These are phyloP conservation scores for Nannochloropsis oceanica DNA, from an alignment of 108 stramenopile genomes.

Conservation along the genomic window DNA sequence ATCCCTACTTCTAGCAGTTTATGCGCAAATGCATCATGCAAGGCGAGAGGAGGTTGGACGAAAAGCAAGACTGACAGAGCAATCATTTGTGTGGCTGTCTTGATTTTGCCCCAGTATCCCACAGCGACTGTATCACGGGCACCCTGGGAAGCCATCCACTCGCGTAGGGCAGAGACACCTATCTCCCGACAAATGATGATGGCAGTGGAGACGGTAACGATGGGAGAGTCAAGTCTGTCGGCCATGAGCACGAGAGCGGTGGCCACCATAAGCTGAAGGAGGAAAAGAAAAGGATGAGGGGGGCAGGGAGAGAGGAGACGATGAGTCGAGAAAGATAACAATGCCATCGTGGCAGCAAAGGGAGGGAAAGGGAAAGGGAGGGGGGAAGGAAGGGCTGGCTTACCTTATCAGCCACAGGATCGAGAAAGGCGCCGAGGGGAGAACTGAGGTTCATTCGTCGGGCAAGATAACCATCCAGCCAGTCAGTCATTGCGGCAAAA, in stretches of 20 bases:
- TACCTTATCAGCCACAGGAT: slow-evolving; percentile 89
- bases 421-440: slow-evolving; percentile 81
- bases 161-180: slow-evolving; percentile 70
- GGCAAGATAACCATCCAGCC: slow-evolving; percentile 75
- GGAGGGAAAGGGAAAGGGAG: too few relatives aligned
- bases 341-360: too few relatives aligned
- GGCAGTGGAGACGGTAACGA: slow-evolving; percentile 53
- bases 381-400: neutral
- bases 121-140: slow-evolving; percentile 66
- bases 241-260: slow-evolving; percentile 65
- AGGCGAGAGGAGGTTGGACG: slow-evolving; percentile 3
- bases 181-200: slow-evolving; percentile 76
- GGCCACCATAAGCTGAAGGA: slow-evolving; percentile 60
- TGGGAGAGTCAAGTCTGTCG: slow-evolving; percentile 49
- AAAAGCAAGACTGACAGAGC: slow-evolving; percentile 19
- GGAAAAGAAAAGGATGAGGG: neutral
- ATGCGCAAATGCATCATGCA: neutral
- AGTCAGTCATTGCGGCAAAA: slow-evolving; percentile 54
- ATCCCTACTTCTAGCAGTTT: neutral
- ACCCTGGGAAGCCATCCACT: slow-evolving; percentile 81
- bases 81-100: slow-evolving; percentile 31
- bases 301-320: too few relatives aligned
- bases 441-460: slow-evolving; percentile 54
- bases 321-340: too few relatives aligned
- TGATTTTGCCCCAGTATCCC: slow-evolving; percentile 30